These are phyloP conservation scores for Lippia alba DNA, from an alignment of 305 asterid genomes.

Conservation along the genomic window DNA sequence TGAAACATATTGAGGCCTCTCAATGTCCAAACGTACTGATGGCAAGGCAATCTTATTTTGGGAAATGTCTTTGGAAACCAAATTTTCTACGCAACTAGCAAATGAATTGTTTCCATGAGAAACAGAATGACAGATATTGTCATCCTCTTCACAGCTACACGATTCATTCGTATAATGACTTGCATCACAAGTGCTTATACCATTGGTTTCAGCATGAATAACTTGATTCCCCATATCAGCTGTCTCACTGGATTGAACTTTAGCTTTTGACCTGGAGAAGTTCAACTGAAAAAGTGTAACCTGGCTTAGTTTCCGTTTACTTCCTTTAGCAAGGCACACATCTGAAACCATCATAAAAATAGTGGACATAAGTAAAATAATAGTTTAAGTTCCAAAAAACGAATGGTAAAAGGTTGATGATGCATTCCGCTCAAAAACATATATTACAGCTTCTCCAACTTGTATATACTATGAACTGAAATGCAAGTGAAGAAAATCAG, in stretches of 20 bases:
- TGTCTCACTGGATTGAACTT: conserved; percentile 39
- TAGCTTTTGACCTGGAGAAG: conserved; percentile 62
- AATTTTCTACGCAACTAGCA: conserved; percentile 36
- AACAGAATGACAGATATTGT: conserved; percentile 31
- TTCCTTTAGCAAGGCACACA: conserved; percentile 75
- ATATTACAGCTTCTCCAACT: conserved; percentile 13
- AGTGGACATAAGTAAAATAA: conserved; percentile 6
- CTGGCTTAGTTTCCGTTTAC: conserved; percentile 79
- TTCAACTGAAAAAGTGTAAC: conserved; percentile 78
- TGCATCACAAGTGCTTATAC: conserved; percentile 27
- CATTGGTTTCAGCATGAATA: conserved; percentile 25
- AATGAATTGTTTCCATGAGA: conserved; percentile 24
- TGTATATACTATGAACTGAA: not conserved
- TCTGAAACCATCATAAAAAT: conserved; percentile 53
- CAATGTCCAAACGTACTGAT: conserved; percentile 37
- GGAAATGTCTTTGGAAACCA: conserved; percentile 34
- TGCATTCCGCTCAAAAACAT: not conserved
- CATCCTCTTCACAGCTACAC: conserved; percentile 38
- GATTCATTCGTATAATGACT: conserved; percentile 35
- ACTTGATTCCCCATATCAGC: conserved; percentile 28
- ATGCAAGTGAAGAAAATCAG: conserved; percentile 4
- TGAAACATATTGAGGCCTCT: conserved; percentile 34
- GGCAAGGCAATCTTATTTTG: conserved; percentile 33
- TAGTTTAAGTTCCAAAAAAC: conserved; percentile 4
- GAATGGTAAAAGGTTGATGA: not conserved